These are phyloP conservation scores for Penicillium manginii DNA, from an alignment of 495 filamentous ascomycete genomes.

Conservation along the genomic window DNA sequence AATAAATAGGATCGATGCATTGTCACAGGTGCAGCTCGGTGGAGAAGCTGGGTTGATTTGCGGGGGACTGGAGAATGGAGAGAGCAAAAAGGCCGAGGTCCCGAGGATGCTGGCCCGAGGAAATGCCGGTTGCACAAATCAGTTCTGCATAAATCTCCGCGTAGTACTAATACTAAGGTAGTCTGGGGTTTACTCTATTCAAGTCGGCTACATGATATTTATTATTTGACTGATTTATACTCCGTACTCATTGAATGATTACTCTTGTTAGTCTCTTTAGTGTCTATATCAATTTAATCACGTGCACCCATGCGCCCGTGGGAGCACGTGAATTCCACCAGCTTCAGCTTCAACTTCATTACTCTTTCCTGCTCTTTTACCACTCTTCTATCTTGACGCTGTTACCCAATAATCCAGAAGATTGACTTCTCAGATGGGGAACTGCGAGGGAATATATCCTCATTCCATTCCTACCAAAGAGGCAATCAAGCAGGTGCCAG, in stretches of 20 bases:
- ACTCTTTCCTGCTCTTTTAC: not conserved
- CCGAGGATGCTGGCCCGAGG: slow-evolving; percentile 28
- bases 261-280: not conserved
- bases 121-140: slow-evolving; percentile 18
- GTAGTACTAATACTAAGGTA: not conserved
- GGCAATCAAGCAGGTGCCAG: too few relatives aligned
- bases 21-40: slow-evolving; percentile 15
- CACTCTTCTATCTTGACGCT: not conserved
- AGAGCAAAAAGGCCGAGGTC: slow-evolving; percentile 28
- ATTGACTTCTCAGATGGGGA: too few relatives aligned
- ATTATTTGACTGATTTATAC: too few relatives aligned
- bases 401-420: not conserved
- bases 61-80: slow-evolving; percentile 13
- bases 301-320: not conserved
- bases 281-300: not conserved
- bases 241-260: too few relatives aligned
- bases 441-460: too few relatives aligned
- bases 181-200: not conserved
- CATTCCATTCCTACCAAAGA: too few relatives aligned
- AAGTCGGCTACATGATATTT: not conserved
- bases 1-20: not conserved
- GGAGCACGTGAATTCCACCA: not conserved
- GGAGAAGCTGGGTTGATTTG: slow-evolving; percentile 19
- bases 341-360: not conserved
- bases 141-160: slow-evolving; percentile 9